phyloP scores from a whole-genome alignment of 2,329 filamentous ascomycete genomes.

The Ampelomyces quisqualis region DNA sequence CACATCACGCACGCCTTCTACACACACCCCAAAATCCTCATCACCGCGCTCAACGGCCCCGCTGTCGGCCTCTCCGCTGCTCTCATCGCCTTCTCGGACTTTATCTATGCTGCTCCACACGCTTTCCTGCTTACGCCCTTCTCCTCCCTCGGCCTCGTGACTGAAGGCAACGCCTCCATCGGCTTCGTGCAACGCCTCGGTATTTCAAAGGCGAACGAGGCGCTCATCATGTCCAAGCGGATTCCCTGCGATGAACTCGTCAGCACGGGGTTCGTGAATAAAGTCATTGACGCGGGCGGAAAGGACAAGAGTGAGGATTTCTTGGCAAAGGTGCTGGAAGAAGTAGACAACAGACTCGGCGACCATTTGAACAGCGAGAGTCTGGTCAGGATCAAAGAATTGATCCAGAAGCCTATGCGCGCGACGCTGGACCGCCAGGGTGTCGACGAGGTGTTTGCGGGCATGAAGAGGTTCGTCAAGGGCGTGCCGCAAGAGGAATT shows the following conservation, averaged over 20 bases:
- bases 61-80: slow-evolving; percentile 86
- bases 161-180: slow-evolving; percentile 79
- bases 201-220: slow-evolving; percentile 81
- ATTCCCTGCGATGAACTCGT: slow-evolving; percentile 74
- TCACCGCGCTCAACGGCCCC: slow-evolving; percentile 89
- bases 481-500: slow-evolving; percentile 90
- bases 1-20: slow-evolving; percentile 89
- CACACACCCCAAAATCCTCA: slow-evolving; percentile 88
- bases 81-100: slow-evolving; percentile 80
- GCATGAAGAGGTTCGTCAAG: slow-evolving; percentile 74
- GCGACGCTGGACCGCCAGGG: slow-evolving; percentile 75
- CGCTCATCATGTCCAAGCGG: slow-evolving; percentile 83
- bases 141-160: slow-evolving; percentile 81
- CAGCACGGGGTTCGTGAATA: slow-evolving; percentile 79
- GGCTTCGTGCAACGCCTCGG: slow-evolving; percentile 81
- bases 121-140: slow-evolving; percentile 91
- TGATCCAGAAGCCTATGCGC: slow-evolving; percentile 73
- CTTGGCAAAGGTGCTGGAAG: slow-evolving; percentile 66
- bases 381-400: slow-evolving; percentile 77
- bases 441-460: slow-evolving; percentile 80
- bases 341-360: slow-evolving; percentile 80
- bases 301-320: slow-evolving; percentile 67
- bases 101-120: slow-evolving; percentile 80
- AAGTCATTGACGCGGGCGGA: slow-evolving; percentile 65
- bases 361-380: slow-evolving; percentile 77